phyloP scores from a whole-genome alignment of 2,329 filamentous ascomycete species.

The Diaporthe nobilis region DNA sequence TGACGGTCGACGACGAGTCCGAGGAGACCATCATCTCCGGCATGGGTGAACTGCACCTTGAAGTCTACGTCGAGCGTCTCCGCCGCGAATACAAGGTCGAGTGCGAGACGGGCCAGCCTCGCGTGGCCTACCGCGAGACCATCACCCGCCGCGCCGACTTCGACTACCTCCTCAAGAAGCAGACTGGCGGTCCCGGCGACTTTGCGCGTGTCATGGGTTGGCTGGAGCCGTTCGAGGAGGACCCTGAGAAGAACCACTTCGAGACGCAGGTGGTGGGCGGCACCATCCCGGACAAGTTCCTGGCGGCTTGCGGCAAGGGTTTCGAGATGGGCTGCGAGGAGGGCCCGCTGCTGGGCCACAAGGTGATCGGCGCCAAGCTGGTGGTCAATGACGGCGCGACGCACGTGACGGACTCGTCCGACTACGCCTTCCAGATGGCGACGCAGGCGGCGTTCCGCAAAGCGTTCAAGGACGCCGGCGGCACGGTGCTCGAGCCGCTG shows the following conservation, averaged over 20 bases:
- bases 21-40: slow-evolving; percentile 98
- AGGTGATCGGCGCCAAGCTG: slow-evolving; percentile 91
- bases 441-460: slow-evolving; percentile 98
- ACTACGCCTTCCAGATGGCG: slow-evolving; percentile 94
- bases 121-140: slow-evolving; percentile 97
- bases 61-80: slow-evolving; percentile 98
- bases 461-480: slow-evolving; percentile 85
- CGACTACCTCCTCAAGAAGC: slow-evolving; percentile 94
- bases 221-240: slow-evolving; percentile 85
- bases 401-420: slow-evolving; percentile 97
- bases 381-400: slow-evolving; percentile 96
- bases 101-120: slow-evolving; percentile 94
- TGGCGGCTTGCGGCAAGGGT: slow-evolving; percentile 95
- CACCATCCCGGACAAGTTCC: slow-evolving; percentile 93
- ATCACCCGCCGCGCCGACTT: slow-evolving; percentile 85
- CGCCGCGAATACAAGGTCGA: slow-evolving; percentile 97
- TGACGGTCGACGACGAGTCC: slow-evolving; percentile 91
- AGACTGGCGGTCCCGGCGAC: slow-evolving; percentile 95
- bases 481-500: slow-evolving; percentile 90
- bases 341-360: slow-evolving; percentile 93
- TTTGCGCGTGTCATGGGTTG: slow-evolving; percentile 93
- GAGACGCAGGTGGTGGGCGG: slow-evolving; percentile 91
- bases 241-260: slow-evolving; percentile 83
- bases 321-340: slow-evolving; percentile 87
- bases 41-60: slow-evolving; percentile 97